A percentile compares a stretch with the other conserved stretches of the same genome.
phyloP scores from a whole-genome alignment of 306 rosid species.

The Ochetophila trinervis region DNA sequence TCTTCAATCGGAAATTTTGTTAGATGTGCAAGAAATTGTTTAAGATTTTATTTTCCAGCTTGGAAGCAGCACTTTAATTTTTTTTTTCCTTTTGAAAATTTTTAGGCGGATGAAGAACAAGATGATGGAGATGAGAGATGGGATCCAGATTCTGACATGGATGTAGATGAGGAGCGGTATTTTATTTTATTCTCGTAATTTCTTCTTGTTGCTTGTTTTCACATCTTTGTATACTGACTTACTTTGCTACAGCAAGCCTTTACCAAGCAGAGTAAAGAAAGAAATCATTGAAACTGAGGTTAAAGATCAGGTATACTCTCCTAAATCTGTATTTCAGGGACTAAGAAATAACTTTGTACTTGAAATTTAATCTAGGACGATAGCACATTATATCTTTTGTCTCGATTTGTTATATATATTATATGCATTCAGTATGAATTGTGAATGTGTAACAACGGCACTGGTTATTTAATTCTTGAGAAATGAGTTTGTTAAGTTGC shows the following conservation, averaged over 20 bases:
- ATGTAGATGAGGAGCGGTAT: slow-evolving; percentile 64
- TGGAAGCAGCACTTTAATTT: not conserved
- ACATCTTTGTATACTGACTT: slow-evolving; percentile 25
- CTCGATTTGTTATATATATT: no score
- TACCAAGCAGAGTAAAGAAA: slow-evolving; percentile 60
- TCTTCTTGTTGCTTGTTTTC: slow-evolving; percentile 16
- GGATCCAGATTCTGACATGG: slow-evolving; percentile 76
- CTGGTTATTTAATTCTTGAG: no score
- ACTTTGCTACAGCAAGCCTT: slow-evolving; percentile 42
- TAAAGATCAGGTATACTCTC: slow-evolving; percentile 55
- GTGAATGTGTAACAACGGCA: no score
- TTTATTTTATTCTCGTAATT: slow-evolving; percentile 17
- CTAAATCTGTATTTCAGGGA: not conserved
- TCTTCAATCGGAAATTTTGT: not conserved
- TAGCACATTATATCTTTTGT: not conserved
- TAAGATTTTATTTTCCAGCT: not conserved
- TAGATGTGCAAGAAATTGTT: not conserved
- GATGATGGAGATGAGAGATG: slow-evolving; percentile 57
- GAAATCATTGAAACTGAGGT: slow-evolving; percentile 60
- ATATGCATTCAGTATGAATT: no score
- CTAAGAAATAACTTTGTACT: not conserved
- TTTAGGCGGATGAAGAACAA: slow-evolving; percentile 68
- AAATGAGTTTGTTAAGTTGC: no score
- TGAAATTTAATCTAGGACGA: not conserved
- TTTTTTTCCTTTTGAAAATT: not conserved